phyloP scores from a whole-genome alignment of 2,329 filamentous ascomycete genomes.

The Colletotrichum sp. region DNA sequence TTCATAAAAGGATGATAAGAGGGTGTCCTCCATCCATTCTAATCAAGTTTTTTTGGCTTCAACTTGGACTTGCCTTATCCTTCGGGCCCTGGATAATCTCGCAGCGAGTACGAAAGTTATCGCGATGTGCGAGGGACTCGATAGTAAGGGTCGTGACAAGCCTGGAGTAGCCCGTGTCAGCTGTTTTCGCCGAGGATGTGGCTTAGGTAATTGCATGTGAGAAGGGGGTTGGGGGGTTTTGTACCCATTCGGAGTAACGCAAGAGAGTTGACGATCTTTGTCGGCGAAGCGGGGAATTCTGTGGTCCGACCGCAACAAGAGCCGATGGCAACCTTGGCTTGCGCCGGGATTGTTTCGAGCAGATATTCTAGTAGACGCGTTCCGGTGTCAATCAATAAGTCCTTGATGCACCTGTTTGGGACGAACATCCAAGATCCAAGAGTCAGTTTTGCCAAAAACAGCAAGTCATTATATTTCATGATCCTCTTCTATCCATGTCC shows the following conservation, averaged over 20 bases:
- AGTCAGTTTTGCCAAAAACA: not conserved
- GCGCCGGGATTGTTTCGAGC: not conserved
- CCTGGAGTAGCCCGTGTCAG: not conserved
- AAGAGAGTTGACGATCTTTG: not conserved
- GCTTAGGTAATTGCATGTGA: constrained; percentile 19
- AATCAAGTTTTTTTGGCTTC: not conserved
- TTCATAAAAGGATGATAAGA: not conserved
- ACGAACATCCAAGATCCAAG: not conserved
- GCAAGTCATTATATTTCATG: not conserved
- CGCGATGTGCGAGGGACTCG: not conserved
- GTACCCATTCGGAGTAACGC: not conserved
- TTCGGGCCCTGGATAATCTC: not conserved
- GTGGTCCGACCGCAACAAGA: not conserved
- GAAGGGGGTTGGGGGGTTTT: not conserved
- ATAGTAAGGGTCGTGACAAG: not conserved
- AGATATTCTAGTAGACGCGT: not conserved
- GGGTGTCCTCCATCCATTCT: not conserved
- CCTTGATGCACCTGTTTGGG: not conserved
- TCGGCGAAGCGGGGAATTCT: not conserved
- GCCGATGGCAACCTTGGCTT: not conserved
- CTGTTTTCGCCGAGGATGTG: constrained; percentile 8
- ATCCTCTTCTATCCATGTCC: not conserved
- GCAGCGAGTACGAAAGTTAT: not conserved
- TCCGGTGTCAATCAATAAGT: not conserved
- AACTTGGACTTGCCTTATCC: not conserved